Evolutionary conservation across 306 rosid species (phyloP).

Genomic region (Neltuma alba): DNA sequence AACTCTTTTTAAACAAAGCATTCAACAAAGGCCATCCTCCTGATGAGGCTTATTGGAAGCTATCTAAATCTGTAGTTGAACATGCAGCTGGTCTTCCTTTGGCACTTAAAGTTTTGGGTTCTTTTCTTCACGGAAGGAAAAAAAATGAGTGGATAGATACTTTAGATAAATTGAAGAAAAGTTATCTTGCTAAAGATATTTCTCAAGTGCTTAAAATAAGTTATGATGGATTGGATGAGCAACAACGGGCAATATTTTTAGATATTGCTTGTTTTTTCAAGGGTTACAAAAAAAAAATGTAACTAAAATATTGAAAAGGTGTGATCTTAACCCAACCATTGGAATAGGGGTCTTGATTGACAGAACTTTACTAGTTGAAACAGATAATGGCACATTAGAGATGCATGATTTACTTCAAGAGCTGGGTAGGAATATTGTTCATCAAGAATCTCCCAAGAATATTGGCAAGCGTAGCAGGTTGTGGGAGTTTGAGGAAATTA

Average conservation of each 20-base stretch:
- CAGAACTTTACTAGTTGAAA: background rate
- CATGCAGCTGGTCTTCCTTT: no score
- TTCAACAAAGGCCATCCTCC: no score
- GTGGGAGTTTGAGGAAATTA: background rate
- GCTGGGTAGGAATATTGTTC: background rate
- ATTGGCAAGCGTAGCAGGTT: background rate
- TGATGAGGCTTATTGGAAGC: no score
- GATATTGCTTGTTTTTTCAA: constrained; percentile 19
- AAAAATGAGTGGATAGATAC: background rate
- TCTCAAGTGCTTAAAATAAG: background rate
- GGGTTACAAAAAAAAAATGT: background rate
- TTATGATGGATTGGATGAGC: background rate
- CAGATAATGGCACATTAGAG: background rate
- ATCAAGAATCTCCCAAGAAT: background rate
- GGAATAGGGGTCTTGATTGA: background rate
- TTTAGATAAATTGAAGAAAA: background rate
- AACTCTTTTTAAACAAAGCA: background rate
- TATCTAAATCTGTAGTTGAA: no score
- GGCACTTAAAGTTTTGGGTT: no score
- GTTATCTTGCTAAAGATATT: no score
- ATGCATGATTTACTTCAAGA: constrained; percentile 1
- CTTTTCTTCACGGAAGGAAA: no score
- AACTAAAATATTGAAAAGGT: background rate
- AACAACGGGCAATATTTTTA: background rate
- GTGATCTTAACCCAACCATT: background rate